A percentile compares a stretch with the other conserved stretches of the same genome.
Evolutionary conservation across 2,329 filamentous ascomycete species (phyloP).

Genomic region (Whalleya microplaca): DNA sequence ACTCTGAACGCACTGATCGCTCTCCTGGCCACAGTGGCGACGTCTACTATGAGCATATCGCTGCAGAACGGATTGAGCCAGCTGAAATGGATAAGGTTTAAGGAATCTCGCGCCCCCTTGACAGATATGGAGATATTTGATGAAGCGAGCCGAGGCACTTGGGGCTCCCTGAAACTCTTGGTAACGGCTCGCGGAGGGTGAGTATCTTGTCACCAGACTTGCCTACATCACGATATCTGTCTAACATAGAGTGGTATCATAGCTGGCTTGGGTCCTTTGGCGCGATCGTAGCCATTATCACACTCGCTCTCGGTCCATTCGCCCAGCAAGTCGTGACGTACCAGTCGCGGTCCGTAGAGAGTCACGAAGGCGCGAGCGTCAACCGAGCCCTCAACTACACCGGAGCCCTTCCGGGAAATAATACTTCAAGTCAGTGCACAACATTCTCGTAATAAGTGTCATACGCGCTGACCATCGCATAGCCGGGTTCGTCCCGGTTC

Average conservation of each 20-base stretch:
- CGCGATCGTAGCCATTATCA: constrained; percentile 33
- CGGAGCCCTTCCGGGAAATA: constrained; percentile 31
- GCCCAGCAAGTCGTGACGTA: constrained; percentile 39
- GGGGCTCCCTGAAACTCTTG: constrained; percentile 36
- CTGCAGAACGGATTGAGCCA: constrained; percentile 38
- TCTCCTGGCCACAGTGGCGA: constrained; percentile 35
- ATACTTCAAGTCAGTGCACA: constrained; percentile 24
- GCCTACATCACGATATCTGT: neutral
- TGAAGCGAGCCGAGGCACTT: constrained; percentile 38
- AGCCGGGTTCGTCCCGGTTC: constrained; percentile 38
- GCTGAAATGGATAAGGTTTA: constrained; percentile 40
- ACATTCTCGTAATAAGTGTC: neutral
- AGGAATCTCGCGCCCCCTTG: constrained; percentile 33
- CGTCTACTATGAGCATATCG: constrained; percentile 35
- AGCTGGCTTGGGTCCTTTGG: constrained; percentile 37
- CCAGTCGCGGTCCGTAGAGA: constrained; percentile 27
- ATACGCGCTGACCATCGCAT: neutral
- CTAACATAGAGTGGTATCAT: neutral
- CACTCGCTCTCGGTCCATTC: constrained; percentile 36
- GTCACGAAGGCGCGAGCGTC: constrained; percentile 30
- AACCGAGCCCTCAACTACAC: constrained; percentile 35
- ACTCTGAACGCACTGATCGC: constrained; percentile 40
- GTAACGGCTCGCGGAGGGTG: constrained; percentile 35
- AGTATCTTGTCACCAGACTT: neutral
- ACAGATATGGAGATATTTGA: constrained; percentile 40